Conservation (phyloP, 768 basidiomycete genomes). For the Mycena pura region DNA sequence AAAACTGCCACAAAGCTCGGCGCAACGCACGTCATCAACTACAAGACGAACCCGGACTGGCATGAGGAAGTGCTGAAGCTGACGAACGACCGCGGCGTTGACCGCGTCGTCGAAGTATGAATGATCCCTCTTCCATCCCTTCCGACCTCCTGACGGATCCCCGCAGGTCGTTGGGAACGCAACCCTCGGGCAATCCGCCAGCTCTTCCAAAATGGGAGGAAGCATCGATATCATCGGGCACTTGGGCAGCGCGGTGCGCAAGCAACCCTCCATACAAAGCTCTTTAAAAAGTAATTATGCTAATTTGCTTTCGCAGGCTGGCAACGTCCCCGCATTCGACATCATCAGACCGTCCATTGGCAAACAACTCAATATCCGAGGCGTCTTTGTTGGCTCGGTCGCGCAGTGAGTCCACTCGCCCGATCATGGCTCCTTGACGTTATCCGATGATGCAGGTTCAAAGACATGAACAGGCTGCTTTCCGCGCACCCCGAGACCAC, state of each 20-base stretch:
- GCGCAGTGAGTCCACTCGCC: slow-evolving; percentile 50
- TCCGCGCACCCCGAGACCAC: slow-evolving; percentile 39
- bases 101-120: slow-evolving; percentile 53
- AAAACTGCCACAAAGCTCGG: slow-evolving; percentile 58
- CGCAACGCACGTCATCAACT: slow-evolving; percentile 65
- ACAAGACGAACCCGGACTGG: slow-evolving; percentile 64
- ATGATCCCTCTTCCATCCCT: not conserved
- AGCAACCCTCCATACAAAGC: not conserved
- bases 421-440: not conserved
- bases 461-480: slow-evolving; percentile 51
- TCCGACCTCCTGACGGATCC: not conserved
- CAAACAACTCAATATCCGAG: slow-evolving; percentile 52
- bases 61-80: slow-evolving; percentile 52
- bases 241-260: slow-evolving; percentile 46
- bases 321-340: slow-evolving; percentile 35
- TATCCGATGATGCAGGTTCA: slow-evolving; percentile 40
- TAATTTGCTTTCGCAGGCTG: slow-evolving; percentile 23
- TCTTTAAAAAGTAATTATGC: no score
- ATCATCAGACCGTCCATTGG: slow-evolving; percentile 41
- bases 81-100: slow-evolving; percentile 13
- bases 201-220: slow-evolving; percentile 48
- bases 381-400: slow-evolving; percentile 64
- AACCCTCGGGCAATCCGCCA: slow-evolving; percentile 53
- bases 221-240: slow-evolving; percentile 58
- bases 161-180: slow-evolving; percentile 59